Conservation (phyloP, 1,139 yeast species). For the Taphrina populina region DNA sequence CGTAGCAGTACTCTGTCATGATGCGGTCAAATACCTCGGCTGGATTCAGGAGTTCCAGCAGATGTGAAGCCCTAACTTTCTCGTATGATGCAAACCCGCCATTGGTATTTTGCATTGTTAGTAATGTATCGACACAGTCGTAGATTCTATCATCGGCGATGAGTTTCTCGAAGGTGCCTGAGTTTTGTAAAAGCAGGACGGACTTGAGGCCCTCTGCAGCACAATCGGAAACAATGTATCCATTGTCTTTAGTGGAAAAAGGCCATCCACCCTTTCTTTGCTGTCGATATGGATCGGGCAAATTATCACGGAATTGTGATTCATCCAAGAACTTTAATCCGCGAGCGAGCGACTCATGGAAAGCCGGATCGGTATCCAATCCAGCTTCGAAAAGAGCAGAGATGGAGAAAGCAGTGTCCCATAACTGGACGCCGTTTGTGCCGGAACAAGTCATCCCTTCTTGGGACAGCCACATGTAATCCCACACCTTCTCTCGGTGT, state of each 20-base stretch:
- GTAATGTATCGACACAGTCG: slow-evolving; percentile 69
- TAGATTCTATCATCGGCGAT: slow-evolving; percentile 58
- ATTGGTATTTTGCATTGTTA: slow-evolving; percentile 75
- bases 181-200: slow-evolving; percentile 80
- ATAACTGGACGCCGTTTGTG: slow-evolving; percentile 94
- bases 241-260: slow-evolving; percentile 91
- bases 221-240: slow-evolving; percentile 94
- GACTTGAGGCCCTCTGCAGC: slow-evolving; percentile 96
- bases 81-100: slow-evolving; percentile 96
- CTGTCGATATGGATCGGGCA: slow-evolving; percentile 75
- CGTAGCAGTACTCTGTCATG: slow-evolving; percentile 98
- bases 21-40: slow-evolving; percentile 98
- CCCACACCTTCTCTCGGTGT: slow-evolving; percentile 64
- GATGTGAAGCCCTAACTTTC: slow-evolving; percentile 74
- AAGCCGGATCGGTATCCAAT: slow-evolving; percentile 61
- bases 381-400: slow-evolving; percentile 84
- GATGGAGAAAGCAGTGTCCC: slow-evolving; percentile 92
- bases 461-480: slow-evolving; percentile 78
- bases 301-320: slow-evolving; percentile 42
- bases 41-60: slow-evolving; percentile 76
- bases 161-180: slow-evolving; percentile 52
- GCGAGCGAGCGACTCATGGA: slow-evolving; percentile 58
- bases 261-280: slow-evolving; percentile 94
- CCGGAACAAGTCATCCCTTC: slow-evolving; percentile 95
- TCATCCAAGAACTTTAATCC: slow-evolving; percentile 72